Evolutionary conservation across 331 rosid species (phyloP).

Genomic region (Saraca asoca): DNA sequence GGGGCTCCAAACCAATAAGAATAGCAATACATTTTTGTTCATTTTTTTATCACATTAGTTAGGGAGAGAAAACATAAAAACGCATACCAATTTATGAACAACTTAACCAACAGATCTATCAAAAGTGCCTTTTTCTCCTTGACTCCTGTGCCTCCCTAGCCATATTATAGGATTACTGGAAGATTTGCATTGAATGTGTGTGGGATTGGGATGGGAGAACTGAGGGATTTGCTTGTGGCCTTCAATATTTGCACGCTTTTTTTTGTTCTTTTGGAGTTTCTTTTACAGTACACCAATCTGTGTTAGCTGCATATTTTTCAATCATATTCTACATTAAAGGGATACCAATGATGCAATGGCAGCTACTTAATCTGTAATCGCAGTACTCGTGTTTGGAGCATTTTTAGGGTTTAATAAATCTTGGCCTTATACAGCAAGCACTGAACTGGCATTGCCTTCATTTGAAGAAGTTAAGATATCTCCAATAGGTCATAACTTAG

Average conservation of each 20-base stretch:
- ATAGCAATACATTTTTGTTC: too few relatives aligned
- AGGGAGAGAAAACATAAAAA: too few relatives aligned
- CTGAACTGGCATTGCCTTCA: conserved; percentile 29
- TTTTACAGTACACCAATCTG: neutral
- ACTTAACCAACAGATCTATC: too few relatives aligned
- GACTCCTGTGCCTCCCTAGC: too few relatives aligned
- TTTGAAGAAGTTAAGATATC: conserved; percentile 30
- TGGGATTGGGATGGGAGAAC: too few relatives aligned
- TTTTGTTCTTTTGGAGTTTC: neutral
- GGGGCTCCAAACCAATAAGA: too few relatives aligned
- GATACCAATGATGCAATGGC: conserved; percentile 6
- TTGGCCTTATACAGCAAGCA: conserved; percentile 31
- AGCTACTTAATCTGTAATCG: neutral
- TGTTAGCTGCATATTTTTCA: neutral
- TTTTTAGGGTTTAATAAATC: conserved; percentile 10
- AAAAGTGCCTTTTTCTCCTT: too few relatives aligned
- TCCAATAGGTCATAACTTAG: conserved; percentile 39
- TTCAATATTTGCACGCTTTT: neutral
- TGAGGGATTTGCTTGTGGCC: too few relatives aligned
- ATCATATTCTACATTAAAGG: neutral
- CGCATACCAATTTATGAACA: too few relatives aligned
- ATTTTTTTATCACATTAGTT: too few relatives aligned
- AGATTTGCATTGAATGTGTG: too few relatives aligned
- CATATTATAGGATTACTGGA: too few relatives aligned
- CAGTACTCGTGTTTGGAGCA: neutral